Evolutionary conservation across 352 stramenopile species (phyloP), one percentile per base, ranked within the genome.

Genomic region (Globisporangium barbulae): DNA sequence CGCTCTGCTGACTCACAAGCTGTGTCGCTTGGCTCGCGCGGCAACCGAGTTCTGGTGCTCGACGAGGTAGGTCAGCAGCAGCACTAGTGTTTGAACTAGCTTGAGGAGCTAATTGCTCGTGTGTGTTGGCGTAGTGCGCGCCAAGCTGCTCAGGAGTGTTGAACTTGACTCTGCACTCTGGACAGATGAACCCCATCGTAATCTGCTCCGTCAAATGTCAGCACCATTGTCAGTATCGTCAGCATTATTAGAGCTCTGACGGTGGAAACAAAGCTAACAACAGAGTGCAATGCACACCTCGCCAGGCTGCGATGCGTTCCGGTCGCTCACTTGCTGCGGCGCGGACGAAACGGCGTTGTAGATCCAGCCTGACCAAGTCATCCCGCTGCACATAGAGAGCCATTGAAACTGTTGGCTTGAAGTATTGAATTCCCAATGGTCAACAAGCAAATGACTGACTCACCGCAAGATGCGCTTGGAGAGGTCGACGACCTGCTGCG

Each of bases 281-380:
- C 5, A 22, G 41, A n/a, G 41, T 47, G 1, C 3, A 5, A 19
- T 45, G 15, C 39, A 9, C 17, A 64, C 48, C 48, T 64, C 35
- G 1, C 53, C 58, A 31, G 45, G 4, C 17, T 50, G 28, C 58
- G 33, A 25, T 21, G 45, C 19, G 33, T 53, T 42, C 0, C 56
- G 58, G 2, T 67, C 63, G 22, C 37, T 58, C 19, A 68, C 53
- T 17, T 54, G 10, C 33, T 78, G 64, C 28, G 80, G 79, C 13
- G 53, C 56, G 9, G 69, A 60, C 21, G 79, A 79, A 31, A 94
- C 74, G 35, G 83, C 75, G 65, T 94, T 94, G 64, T 84, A 81
- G 37, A 94, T 59, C 85, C 85, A 94, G 1, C 85, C 85, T 0
- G 83, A 91, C 85, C 85, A 94, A 30, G 85, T 88, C 83, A 91